Conservation (phyloP, 73 alveolate genomes). For the Paramecium primaurelia region DNA sequence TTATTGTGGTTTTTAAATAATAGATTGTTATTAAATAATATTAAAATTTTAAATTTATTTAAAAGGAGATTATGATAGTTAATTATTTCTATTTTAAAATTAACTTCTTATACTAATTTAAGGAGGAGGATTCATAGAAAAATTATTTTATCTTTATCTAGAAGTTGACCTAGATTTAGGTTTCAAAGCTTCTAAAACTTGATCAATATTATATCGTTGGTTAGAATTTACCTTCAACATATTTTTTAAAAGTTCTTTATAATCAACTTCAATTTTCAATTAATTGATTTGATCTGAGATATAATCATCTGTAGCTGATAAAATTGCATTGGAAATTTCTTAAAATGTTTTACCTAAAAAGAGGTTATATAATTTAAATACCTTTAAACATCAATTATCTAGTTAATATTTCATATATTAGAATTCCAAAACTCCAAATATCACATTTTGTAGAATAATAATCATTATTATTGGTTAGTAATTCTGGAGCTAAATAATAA, state of each 20-base stretch:
- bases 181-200: background rate
- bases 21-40: background rate
- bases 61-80: background rate
- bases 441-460: background rate
- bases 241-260: background rate
- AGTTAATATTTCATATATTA: background rate
- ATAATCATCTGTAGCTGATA: background rate
- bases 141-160: background rate
- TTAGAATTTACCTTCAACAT: background rate
- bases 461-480: background rate
- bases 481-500: slow-evolving; percentile 21
- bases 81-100: background rate
- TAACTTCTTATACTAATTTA: background rate
- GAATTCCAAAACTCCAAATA: slow-evolving; percentile 1
- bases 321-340: background rate
- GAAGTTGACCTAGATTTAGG: background rate
- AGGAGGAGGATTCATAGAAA: background rate
- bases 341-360: background rate
- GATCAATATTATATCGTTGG: background rate
- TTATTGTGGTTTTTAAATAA: too few species aligned
- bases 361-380: background rate
- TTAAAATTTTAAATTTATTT: too few species aligned
- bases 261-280: background rate
- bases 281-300: background rate
- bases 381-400: background rate